Evolutionary conservation across 2,329 filamentous ascomycete genomes (phyloP).

Genomic region (Colletotrichum shisoi): DNA sequence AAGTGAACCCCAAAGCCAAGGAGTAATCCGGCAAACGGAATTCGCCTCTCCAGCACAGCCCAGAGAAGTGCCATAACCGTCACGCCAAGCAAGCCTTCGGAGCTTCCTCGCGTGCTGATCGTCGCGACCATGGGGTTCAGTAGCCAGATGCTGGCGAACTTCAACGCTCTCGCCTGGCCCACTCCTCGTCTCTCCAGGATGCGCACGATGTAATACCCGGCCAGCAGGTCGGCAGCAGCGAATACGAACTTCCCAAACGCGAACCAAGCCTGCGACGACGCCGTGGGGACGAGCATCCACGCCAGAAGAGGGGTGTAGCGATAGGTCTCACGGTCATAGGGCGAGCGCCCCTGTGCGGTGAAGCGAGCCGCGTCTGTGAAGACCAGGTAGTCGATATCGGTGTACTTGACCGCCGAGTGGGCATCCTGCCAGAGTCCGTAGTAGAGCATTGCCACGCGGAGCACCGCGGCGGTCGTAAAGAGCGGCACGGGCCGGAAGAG

Average conservation of each 20-base stretch:
- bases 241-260: conserved; percentile 89
- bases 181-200: conserved; percentile 56
- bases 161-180: conserved; percentile 65
- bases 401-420: conserved; percentile 92
- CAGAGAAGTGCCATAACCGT: conserved; percentile 84
- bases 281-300: conserved; percentile 87
- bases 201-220: conserved; percentile 76
- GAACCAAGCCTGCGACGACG: conserved; percentile 71
- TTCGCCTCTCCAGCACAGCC: conserved; percentile 73
- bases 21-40: conserved; percentile 73
- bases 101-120: conserved; percentile 93
- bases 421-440: conserved; percentile 95
- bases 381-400: conserved; percentile 97
- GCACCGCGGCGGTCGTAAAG: conserved; percentile 64
- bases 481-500: conserved; percentile 55
- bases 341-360: conserved; percentile 70
- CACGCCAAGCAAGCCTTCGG: conserved; percentile 86
- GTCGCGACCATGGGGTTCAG: conserved; percentile 98
- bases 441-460: conserved; percentile 77
- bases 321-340: conserved; percentile 92
- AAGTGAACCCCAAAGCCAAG: conserved; percentile 90
- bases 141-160: conserved; percentile 87
- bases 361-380: conserved; percentile 95
- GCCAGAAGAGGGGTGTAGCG: conserved; percentile 94
- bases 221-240: conserved; percentile 80